Percentiles rank a stretch among this genome's conserved stretches.
Evolutionary conservation across 768 basidiomycete genomes (phyloP).

Genomic region (Heimioporus sp.): DNA sequence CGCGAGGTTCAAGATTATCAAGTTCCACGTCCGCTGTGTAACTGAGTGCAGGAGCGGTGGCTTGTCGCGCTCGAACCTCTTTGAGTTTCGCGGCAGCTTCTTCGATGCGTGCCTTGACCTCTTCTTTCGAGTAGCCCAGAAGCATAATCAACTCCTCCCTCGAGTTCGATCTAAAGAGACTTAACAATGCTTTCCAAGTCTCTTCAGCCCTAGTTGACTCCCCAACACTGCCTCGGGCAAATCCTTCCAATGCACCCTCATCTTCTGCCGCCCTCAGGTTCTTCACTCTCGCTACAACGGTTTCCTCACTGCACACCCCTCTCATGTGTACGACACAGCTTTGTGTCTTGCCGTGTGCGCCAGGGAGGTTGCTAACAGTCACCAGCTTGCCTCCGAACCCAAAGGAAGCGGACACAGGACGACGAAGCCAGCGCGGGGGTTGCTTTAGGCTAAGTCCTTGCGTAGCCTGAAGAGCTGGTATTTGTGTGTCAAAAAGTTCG

Average conservation of each 20-base stretch:
- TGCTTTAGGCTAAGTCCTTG: conserved; percentile 76
- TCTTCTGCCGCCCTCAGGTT: conserved; percentile 64
- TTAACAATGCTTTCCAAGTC: conserved; percentile 86
- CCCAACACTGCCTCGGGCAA: conserved; percentile 59
- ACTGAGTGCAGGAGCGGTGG: conserved; percentile 32
- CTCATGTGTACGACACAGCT: conserved; percentile 79
- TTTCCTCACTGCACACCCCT: conserved; percentile 71
- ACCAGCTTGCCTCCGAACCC: conserved; percentile 91
- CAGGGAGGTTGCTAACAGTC: conserved; percentile 73
- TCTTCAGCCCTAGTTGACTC: conserved; percentile 39
- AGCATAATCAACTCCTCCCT: conserved; percentile 87
- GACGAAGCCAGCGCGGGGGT: conserved; percentile 94
- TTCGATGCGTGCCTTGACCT: conserved; percentile 74
- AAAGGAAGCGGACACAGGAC: conserved; percentile 78
- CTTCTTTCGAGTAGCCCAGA: conserved; percentile 89
- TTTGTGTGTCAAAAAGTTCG: conserved; percentile 74
- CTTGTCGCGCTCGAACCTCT: conserved; percentile 29
- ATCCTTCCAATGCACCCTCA: conserved; percentile 52
- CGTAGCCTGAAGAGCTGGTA: conserved; percentile 43
- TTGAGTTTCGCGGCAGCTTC: conserved; percentile 80
- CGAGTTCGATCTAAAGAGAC: conserved; percentile 86
- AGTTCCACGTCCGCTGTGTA: conserved; percentile 40
- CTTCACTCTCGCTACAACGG: conserved; percentile 70
- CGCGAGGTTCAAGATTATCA: conserved; percentile 49
- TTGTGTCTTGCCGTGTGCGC: conserved; percentile 75